Evolutionary conservation across 1,284 basidiomycete genomes (phyloP), one percentile per base, ranked within the genome.

Genomic region (Mycocalia duriaeana): DNA sequence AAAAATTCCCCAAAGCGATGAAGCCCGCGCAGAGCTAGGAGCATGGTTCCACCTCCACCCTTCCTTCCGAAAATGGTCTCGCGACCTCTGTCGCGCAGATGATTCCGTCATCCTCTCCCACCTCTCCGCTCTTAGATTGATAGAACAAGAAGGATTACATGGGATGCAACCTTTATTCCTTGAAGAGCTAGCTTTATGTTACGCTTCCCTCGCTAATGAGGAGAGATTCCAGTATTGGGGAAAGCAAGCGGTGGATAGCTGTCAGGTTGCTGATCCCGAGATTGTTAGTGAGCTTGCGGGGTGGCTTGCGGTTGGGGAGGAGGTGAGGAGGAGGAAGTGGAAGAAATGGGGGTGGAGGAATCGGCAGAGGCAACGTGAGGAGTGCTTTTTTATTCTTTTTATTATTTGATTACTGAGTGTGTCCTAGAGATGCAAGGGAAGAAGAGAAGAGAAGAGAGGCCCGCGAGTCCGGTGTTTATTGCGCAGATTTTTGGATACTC

Each of bases 131-230:
- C 56, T 71, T 11, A 53, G 54, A 14, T 48, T 71, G 9, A 64
- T 71, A 19, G 59, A 65, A 9, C 52, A 61, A 42, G 70, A 71
- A 42, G 63, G 65, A 16, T 53, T 70, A 51, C 62, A 70, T 18
- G 66, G 60, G 7, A 49, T 70, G 40, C 60, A 63, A 44, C 56
- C 57, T 18, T 28, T 63, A 5, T 69, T 67, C 52, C 48, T 67
- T 23, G 66, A 68, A 46, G 67, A 69, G 46, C 62, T 71, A 25
- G 62, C 64, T 25, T 48, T 66, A 47, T 66, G 64, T 25, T 67
- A 67, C 55, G 65, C 64, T 16, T 59, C 63, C 41, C 60, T 71
- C 13, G 70, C 67, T 14, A 59, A 69, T 16, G 55, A 64, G 23
- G 56, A 53, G 1, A 49, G 57, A 28, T 71, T 70, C 39, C 54